Evolutionary conservation across 192 early-diverging fungal species (phyloP).

Genomic region (Backusella macrospora): DNA sequence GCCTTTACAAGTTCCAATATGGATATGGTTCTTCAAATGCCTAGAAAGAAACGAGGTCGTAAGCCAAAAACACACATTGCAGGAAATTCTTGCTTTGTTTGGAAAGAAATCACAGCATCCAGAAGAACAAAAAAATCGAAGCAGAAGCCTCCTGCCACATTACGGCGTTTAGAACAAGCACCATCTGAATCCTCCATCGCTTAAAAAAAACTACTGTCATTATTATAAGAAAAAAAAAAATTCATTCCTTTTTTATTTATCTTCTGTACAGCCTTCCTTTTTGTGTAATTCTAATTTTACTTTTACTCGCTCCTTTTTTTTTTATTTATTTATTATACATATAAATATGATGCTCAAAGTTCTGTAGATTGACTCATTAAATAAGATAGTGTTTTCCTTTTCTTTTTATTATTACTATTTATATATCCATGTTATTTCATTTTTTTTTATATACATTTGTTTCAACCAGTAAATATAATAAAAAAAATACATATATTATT

Average conservation of each 20-base stretch:
- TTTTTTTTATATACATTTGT: not conserved
- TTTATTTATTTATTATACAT: not conserved
- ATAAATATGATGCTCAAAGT: constrained; percentile 9
- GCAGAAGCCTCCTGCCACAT: not conserved
- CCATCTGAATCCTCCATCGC: not conserved
- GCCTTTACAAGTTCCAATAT: constrained; percentile 39
- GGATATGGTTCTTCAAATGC: constrained; percentile 42
- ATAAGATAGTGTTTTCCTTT: not conserved
- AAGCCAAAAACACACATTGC: constrained; percentile 46
- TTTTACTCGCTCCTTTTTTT: not conserved
- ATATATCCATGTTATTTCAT: not conserved
- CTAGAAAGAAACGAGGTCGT: constrained; percentile 42
- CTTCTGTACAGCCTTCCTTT: constrained; percentile 16
- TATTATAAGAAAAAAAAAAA: not conserved
- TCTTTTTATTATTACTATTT: not conserved
- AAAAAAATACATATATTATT: too few relatives aligned
- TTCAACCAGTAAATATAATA: not conserved
- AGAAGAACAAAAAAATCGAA: constrained; percentile 18
- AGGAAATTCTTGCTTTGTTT: constrained; percentile 49
- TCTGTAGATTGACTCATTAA: constrained; percentile 14
- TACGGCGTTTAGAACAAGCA: constrained; percentile 14
- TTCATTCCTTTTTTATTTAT: not conserved
- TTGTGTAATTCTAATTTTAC: not conserved
- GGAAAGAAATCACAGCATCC: constrained; percentile 30
- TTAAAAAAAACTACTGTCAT: not conserved